phyloP scores from a whole-genome alignment of 2,329 filamentous ascomycete genomes.

The Aspergillus oerlinghausenensis region DNA sequence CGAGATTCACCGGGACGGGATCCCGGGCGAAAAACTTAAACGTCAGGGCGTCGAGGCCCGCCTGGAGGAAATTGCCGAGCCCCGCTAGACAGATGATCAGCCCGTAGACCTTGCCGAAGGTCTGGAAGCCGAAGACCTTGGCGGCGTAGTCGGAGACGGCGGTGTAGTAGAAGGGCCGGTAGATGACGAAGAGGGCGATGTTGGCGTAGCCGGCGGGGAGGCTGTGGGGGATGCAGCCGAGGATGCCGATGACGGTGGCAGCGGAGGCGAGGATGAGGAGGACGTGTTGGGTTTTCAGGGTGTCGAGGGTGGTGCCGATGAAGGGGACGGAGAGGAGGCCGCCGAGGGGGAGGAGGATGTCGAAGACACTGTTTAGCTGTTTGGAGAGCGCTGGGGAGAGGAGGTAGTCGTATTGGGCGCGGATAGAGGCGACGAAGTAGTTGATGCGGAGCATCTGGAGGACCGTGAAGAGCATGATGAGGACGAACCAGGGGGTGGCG shows the following conservation, averaged over 20 bases:
- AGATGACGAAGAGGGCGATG: slow-evolving; percentile 73
- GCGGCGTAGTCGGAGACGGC: slow-evolving; percentile 82
- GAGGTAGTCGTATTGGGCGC: slow-evolving; percentile 74
- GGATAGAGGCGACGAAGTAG: slow-evolving; percentile 85
- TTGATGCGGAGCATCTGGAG: slow-evolving; percentile 79
- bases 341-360: slow-evolving; percentile 76
- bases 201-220: slow-evolving; percentile 70
- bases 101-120: slow-evolving; percentile 92
- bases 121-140: slow-evolving; percentile 88
- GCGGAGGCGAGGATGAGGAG: slow-evolving; percentile 64
- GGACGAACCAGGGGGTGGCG: slow-evolving; percentile 64
- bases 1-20: slow-evolving; percentile 71
- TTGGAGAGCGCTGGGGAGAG: slow-evolving; percentile 61
- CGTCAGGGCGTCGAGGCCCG: slow-evolving; percentile 71
- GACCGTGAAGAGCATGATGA: slow-evolving; percentile 77
- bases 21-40: slow-evolving; percentile 67
- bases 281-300: slow-evolving; percentile 66
- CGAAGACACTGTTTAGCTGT: slow-evolving; percentile 77
- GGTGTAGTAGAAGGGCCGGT: slow-evolving; percentile 84
- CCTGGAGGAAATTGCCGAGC: slow-evolving; percentile 77
- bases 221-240: slow-evolving; percentile 67
- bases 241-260: slow-evolving; percentile 69
- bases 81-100: slow-evolving; percentile 83
- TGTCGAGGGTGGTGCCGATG: slow-evolving; percentile 75
- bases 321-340: slow-evolving; percentile 83